A percentile compares a stretch with the other conserved stretches of the same genome.
Conservation (phyloP, 805 yeast genomes). For the Ogataea corticis region DNA sequence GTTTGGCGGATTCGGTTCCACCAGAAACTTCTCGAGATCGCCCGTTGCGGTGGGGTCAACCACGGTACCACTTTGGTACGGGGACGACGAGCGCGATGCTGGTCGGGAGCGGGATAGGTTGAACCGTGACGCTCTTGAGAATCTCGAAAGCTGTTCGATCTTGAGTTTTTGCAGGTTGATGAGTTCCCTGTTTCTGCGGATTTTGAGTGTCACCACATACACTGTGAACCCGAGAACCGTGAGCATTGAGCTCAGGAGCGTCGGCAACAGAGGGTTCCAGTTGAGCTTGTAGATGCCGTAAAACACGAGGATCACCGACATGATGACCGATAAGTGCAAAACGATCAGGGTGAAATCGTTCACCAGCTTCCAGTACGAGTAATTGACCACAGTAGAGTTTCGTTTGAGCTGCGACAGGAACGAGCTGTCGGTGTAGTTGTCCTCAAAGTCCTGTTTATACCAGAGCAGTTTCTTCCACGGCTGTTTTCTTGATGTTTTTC, state of each 20-base stretch:
- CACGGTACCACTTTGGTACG: conserved; percentile 14
- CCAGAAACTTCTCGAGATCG: conserved; percentile 27
- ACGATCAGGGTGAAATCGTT: conserved; percentile 70
- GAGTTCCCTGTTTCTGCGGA: conserved; percentile 31
- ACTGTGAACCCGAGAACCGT: conserved; percentile 39
- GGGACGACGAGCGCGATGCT: conserved; percentile 26
- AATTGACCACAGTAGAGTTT: conserved; percentile 70
- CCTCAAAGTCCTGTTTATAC: conserved; percentile 84
- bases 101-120: conserved; percentile 22
- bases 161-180: conserved; percentile 30
- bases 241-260: conserved; percentile 34
- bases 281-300: conserved; percentile 51
- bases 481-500: conserved; percentile 12
- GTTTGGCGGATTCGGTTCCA: conserved; percentile 31
- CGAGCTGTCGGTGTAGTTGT: conserved; percentile 81
- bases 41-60: conserved; percentile 4
- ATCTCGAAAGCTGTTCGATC: conserved; percentile 28
- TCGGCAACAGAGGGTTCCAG: conserved; percentile 52
- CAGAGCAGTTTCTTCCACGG: conserved; percentile 87
- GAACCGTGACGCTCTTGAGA: conserved; percentile 18
- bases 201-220: conserved; percentile 32
- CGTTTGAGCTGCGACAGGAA: conserved; percentile 79
- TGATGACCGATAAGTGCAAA: conserved; percentile 62
- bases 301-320: conserved; percentile 69
- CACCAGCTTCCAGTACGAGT: conserved; percentile 64